Conservation (phyloP, 345 rosid species). For the Linum lewisii region DNA sequence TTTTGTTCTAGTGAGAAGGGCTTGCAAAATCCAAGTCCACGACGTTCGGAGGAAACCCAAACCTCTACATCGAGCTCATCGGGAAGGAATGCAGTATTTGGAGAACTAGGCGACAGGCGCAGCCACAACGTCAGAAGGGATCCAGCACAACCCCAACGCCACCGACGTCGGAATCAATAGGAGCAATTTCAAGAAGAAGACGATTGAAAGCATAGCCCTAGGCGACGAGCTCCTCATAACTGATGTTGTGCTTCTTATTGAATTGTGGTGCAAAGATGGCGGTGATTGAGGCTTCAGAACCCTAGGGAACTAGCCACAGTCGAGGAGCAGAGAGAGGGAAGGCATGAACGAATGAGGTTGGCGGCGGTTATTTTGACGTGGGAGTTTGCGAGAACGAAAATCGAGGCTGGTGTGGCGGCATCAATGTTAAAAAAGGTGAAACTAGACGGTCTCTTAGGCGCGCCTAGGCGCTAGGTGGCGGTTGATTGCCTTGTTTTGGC, state of each 20-base stretch:
- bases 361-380: too few relatives aligned
- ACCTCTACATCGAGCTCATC: slow-evolving; percentile 41
- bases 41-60: slow-evolving; percentile 44
- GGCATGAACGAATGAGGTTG: too few relatives aligned
- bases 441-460: too few relatives aligned
- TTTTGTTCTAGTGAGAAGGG: too few relatives aligned
- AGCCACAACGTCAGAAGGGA: not conserved
- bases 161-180: not conserved
- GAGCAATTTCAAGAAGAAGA: slow-evolving; percentile 6
- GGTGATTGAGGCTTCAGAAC: not conserved
- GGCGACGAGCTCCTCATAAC: slow-evolving; percentile 24
- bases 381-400: too few relatives aligned
- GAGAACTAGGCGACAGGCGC: not conserved
- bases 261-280: slow-evolving; percentile 19
- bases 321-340: not conserved
- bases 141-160: too few relatives aligned
- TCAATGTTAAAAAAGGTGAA: too few relatives aligned
- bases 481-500: too few relatives aligned
- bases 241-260: slow-evolving; percentile 15
- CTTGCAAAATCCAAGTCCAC: slow-evolving; percentile 32
- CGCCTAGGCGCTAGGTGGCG: too few relatives aligned
- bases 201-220: slow-evolving; percentile 25
- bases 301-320: too few relatives aligned
- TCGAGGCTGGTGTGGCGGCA: too few relatives aligned
- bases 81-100: slow-evolving; percentile 26